Conservation (phyloP, 2,329 filamentous ascomycete genomes). For the Ophiocordyceps camponoti-floridani region DNA sequence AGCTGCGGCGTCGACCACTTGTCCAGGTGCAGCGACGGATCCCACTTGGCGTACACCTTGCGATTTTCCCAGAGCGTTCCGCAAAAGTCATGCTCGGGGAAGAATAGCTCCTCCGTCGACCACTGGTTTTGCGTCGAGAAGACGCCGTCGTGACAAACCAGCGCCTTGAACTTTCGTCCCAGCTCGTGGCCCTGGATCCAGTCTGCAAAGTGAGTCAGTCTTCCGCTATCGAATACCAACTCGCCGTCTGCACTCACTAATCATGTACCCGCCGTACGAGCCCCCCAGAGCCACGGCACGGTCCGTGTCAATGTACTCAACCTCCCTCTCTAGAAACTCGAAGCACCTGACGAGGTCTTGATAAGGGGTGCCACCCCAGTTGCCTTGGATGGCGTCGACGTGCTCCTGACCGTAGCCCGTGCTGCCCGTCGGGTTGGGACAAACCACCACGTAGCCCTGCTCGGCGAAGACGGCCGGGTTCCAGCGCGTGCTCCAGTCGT, state of each 20-base stretch:
- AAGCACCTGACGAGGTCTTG: conserved; percentile 64
- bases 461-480: conserved; percentile 76
- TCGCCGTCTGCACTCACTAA: conserved; percentile 28
- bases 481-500: conserved; percentile 70
- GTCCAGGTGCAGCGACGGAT: conserved; percentile 42
- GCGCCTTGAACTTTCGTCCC: conserved; percentile 68
- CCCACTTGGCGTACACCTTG: conserved; percentile 49
- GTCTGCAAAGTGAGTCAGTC: conserved; percentile 25
- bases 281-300: conserved; percentile 59
- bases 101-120: conserved; percentile 51
- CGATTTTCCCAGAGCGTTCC: conserved; percentile 44
- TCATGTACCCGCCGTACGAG: conserved; percentile 61
- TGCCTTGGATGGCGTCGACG: conserved; percentile 54
- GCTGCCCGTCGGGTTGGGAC: conserved; percentile 68
- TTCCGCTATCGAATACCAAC: background rate
- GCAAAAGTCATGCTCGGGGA: conserved; percentile 49
- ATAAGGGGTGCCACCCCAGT: conserved; percentile 80
- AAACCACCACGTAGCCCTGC: conserved; percentile 69
- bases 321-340: conserved; percentile 49
- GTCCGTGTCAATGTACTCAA: conserved; percentile 50
- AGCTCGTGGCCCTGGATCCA: conserved; percentile 83
- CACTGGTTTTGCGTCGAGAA: conserved; percentile 54
- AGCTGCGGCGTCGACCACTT: conserved; percentile 80
- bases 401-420: conserved; percentile 69
- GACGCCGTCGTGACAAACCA: conserved; percentile 78